A percentile compares a stretch with the other conserved stretches of the same genome.
Evolutionary conservation across 495 filamentous ascomycete species (phyloP).

Genomic region (Jackrogersella minutella): DNA sequence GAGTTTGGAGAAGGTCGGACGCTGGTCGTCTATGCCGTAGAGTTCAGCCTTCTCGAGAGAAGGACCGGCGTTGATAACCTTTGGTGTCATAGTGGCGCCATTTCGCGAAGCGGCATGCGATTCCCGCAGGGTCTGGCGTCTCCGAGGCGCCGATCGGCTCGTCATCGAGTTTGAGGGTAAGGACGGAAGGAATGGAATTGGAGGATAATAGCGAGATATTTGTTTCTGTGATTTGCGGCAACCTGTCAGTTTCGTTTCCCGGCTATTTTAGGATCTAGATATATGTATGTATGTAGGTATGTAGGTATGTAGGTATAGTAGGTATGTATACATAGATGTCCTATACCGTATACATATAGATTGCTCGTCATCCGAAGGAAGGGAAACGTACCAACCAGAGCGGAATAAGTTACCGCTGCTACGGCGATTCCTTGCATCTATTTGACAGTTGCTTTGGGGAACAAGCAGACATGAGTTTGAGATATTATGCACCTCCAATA

Average conservation of each 20-base stretch:
- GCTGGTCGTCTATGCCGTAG: slow-evolving; percentile 64
- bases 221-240: slow-evolving; percentile 17
- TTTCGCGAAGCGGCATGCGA: slow-evolving; percentile 45
- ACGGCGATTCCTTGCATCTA: slow-evolving; percentile 31
- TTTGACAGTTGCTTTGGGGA: slow-evolving; percentile 17
- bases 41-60: slow-evolving; percentile 64
- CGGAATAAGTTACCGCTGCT: slow-evolving; percentile 34
- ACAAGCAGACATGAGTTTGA: slow-evolving; percentile 22
- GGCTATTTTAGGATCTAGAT: slow-evolving; percentile 26
- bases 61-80: slow-evolving; percentile 63
- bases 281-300: too few relatives aligned
- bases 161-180: slow-evolving; percentile 38
- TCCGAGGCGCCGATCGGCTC: slow-evolving; percentile 45
- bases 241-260: slow-evolving; percentile 25
- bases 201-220: slow-evolving; percentile 17
- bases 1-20: slow-evolving; percentile 60
- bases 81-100: slow-evolving; percentile 39
- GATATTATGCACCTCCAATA: slow-evolving; percentile 1
- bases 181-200: slow-evolving; percentile 1
- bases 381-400: slow-evolving; percentile 26
- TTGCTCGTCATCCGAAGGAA: background rate
- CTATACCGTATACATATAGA: too few relatives aligned
- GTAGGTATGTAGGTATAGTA: too few relatives aligned
- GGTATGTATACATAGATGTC: too few relatives aligned
- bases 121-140: slow-evolving; percentile 46